These are phyloP conservation scores for Botryococcus braunii DNA, from an alignment of 163 green algal genomes.

Conservation along the genomic window DNA sequence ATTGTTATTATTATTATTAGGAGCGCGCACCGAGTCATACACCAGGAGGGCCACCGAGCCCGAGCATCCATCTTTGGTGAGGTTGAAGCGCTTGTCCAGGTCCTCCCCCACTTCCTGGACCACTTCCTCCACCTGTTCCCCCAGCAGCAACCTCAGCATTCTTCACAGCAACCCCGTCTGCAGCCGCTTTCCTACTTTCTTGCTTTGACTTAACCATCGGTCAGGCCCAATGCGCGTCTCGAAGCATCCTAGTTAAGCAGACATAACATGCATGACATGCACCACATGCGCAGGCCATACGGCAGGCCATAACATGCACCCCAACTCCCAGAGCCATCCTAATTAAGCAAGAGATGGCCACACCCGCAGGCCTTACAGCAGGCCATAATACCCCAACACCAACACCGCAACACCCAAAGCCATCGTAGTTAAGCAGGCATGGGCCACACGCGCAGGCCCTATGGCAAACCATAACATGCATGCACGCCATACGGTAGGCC, in stretches of 20 bases:
- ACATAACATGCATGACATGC: neutral
- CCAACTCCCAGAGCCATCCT: no score
- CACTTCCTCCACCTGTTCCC: conserved; percentile 43
- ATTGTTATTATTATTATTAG: no score
- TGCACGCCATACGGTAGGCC: neutral
- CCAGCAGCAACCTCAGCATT: neutral
- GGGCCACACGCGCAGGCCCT: no score
- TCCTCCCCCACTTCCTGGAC: conserved; percentile 21
- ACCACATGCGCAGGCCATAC: neutral
- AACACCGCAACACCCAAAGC: no score
- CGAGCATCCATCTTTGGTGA: conserved; percentile 72
- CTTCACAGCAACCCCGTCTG: neutral
- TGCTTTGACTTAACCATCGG: no score
- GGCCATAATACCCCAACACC: no score
- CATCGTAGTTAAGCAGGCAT: neutral
- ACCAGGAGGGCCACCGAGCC: conserved; percentile 49
- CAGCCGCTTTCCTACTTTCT: neutral
- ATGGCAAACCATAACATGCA: neutral
- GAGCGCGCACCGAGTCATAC: conserved; percentile 43
- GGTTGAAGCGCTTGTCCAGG: conserved; percentile 33
- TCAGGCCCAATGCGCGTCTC: neutral
- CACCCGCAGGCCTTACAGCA: no score
- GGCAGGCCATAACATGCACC: neutral
- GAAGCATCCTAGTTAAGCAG: neutral
- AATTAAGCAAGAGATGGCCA: no score